Conservation (phyloP, 2,329 filamentous ascomycete genomes). For the Tolypocladium tundrense region DNA sequence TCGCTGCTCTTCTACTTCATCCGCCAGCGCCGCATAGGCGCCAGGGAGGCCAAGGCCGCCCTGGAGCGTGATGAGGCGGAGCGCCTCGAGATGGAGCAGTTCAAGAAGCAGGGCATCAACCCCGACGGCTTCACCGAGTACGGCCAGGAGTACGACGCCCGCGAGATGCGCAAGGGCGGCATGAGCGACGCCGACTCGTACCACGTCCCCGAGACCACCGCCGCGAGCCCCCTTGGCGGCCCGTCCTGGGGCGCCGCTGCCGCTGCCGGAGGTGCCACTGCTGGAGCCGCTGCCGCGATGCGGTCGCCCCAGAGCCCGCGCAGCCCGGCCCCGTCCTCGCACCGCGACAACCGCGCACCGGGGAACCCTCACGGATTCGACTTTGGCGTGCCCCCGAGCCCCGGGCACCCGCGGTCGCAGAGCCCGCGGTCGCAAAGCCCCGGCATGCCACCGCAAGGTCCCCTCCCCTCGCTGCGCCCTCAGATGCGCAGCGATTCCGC, state of each 20-base stretch:
- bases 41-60: constrained; percentile 37
- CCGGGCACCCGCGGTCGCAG: not conserved
- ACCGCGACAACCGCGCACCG: not conserved
- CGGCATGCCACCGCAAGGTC: not conserved
- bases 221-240: constrained; percentile 6
- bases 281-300: not conserved
- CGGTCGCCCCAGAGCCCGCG: not conserved
- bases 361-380: constrained; percentile 7
- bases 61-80: constrained; percentile 34
- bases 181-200: constrained; percentile 7
- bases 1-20: constrained; percentile 42
- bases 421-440: constrained; percentile 4
- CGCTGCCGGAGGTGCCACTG: constrained; percentile 1
- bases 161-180: constrained; percentile 5
- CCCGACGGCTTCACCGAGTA: constrained; percentile 32
- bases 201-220: constrained; percentile 7
- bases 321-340: constrained; percentile 4
- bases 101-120: constrained; percentile 35
- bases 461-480: constrained; percentile 1
- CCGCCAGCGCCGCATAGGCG: constrained; percentile 42
- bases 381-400: constrained; percentile 5
- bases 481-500: constrained; percentile 5
- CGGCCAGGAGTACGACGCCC: constrained; percentile 11
- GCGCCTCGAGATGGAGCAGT: constrained; percentile 39
- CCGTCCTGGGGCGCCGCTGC: constrained; percentile 5